phyloP scores from a whole-genome alignment of 495 filamentous ascomycete genomes.

The Aspergillus baeticus region DNA sequence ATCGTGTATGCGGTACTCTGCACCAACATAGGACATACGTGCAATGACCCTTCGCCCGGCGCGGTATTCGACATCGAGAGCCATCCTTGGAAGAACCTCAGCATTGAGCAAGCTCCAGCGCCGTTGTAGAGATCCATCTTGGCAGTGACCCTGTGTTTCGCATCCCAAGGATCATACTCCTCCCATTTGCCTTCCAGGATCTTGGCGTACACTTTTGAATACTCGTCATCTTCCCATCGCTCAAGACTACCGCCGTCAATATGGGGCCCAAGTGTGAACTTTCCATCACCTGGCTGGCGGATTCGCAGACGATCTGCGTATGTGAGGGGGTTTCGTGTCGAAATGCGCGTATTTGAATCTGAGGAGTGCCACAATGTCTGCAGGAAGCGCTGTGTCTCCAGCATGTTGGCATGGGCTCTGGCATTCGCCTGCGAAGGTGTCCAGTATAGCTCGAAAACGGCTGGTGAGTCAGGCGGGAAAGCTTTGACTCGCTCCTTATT shows the following conservation, averaged over 20 bases:
- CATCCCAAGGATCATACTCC: constrained; percentile 77
- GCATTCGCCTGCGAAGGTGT: constrained; percentile 72
- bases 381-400: constrained; percentile 67
- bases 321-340: constrained; percentile 61
- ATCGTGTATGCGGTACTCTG: constrained; percentile 77
- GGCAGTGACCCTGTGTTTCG: constrained; percentile 63
- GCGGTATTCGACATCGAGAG: constrained; percentile 71
- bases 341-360: constrained; percentile 59
- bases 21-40: constrained; percentile 76
- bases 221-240: constrained; percentile 81
- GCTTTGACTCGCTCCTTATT: constrained; percentile 51
- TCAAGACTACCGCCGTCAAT: constrained; percentile 83
- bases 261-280: constrained; percentile 84
- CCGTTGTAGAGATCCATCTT: constrained; percentile 79
- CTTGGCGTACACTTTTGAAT: constrained; percentile 70
- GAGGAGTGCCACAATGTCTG: constrained; percentile 74
- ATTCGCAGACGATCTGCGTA: constrained; percentile 88
- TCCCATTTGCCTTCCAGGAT: constrained; percentile 81
- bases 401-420: constrained; percentile 67
- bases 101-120: constrained; percentile 77
- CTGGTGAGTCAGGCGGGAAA: constrained; percentile 61
- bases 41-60: constrained; percentile 74
- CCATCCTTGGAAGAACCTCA: constrained; percentile 89
- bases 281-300: constrained; percentile 56
- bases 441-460: constrained; percentile 92